Evolutionary conservation across 768 basidiomycete species (phyloP), one percentile per base, ranked within the genome.

Genomic region (Russula compacta): DNA sequence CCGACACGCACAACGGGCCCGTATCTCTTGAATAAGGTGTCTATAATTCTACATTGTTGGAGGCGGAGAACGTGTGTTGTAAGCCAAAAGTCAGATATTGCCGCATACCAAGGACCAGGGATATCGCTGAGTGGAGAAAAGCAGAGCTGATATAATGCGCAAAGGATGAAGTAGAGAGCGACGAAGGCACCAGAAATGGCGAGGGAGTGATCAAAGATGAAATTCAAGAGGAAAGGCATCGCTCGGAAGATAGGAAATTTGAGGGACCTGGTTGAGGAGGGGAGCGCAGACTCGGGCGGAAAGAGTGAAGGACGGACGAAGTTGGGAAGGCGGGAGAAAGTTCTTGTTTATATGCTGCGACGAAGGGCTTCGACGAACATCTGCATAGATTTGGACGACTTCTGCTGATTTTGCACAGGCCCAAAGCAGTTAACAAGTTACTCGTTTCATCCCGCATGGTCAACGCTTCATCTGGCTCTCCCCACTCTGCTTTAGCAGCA

Each of bases 71-170:
- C 80, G 69, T 87, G 84, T 58, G 78, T 77, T 6, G 79, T 82
- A 54, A 88, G 80, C 83, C 84, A 87, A 54, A 85, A 69, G 67
- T 85, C 78, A 59, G 86, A 86, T 59, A 85, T 73, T 59, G 85
- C 85, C 38, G 85, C 85, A 68, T 86, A 86, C 86, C 86, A 88
- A 35, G 86, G 86, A 36, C 86, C 86, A 33, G 86, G 86, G 74
- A 88, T 83, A 64, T 79, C 78, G 73, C 81, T 79, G 67, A 88
- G 81, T 54, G 86, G 85, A 67, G 85, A 86, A 69, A 85, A 74
- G 70, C 82, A 79, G 69, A 80, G 72, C 21, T 74, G 72, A 68
- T 78, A 74, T 40, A 74, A 67, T 46, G 71, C 72, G 50, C 64
- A 59, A 61, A 65, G 55, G 46, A 52, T 19, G 52, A 66, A 50